These are phyloP conservation scores for Rhazya stricta DNA, from an alignment of 257 asterid genomes.

Conservation along the genomic window DNA sequence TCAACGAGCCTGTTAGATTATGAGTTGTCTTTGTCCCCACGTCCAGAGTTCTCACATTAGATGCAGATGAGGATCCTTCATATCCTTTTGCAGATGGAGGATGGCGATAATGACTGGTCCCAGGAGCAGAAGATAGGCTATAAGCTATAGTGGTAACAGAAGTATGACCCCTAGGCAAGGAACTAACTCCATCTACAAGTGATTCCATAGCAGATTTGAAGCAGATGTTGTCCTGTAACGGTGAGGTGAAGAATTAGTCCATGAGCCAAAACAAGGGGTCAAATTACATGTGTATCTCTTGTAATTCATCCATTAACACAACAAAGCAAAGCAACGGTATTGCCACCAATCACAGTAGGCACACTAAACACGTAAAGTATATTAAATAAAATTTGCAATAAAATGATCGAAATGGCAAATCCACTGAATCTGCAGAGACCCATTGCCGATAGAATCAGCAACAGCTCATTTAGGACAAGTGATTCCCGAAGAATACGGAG, in stretches of 20 bases:
- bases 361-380: background rate
- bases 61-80: constrained; percentile 42
- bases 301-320: background rate
- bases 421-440: constrained; percentile 11
- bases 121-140: constrained; percentile 32
- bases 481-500: constrained; percentile 1
- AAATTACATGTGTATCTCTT: background rate
- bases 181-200: constrained; percentile 55
- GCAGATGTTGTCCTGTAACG: constrained; percentile 30
- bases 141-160: constrained; percentile 30
- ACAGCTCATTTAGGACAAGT: constrained; percentile 5
- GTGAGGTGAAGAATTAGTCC: constrained; percentile 22
- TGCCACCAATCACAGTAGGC: background rate
- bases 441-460: constrained; percentile 2
- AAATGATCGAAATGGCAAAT: background rate
- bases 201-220: constrained; percentile 50
- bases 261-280: constrained; percentile 12
- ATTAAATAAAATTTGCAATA: background rate
- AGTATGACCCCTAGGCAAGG: constrained; percentile 45
- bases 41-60: constrained; percentile 28
- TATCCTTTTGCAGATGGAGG: constrained; percentile 41
- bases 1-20: constrained; percentile 29
- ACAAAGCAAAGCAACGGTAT: constrained; percentile 1
- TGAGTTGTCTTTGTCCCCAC: constrained; percentile 29
- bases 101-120: constrained; percentile 50